Evolutionary conservation across 345 rosid genomes (phyloP).

Genomic region (Punica granatum): DNA sequence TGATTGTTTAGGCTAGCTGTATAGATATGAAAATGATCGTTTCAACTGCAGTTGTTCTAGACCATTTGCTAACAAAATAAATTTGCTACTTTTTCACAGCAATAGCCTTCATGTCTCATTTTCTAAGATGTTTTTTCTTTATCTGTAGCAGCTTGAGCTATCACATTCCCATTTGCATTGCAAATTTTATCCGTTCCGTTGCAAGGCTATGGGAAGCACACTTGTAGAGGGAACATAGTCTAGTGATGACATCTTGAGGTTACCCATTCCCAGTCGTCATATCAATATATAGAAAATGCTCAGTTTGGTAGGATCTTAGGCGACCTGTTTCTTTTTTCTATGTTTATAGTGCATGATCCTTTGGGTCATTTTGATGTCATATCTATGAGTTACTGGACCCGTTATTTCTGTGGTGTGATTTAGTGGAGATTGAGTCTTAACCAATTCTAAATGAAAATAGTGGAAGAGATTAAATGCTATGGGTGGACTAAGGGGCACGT

Average conservation of each 20-base stretch:
- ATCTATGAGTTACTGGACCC: not conserved
- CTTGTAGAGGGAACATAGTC: not conserved
- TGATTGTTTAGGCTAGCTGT: not conserved
- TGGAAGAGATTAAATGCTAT: no score
- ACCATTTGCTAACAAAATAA: not conserved
- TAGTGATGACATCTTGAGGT: not conserved
- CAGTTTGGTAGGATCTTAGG: not conserved
- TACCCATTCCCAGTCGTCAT: not conserved
- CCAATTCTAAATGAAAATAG: no score
- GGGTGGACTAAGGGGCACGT: no score
- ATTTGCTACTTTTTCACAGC: not conserved
- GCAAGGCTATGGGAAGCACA: not conserved
- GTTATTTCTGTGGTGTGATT: not conserved
- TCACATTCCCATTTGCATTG: not conserved
- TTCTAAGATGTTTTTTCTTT: not conserved
- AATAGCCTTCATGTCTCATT: not conserved
- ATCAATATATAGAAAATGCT: not conserved
- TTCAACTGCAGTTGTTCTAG: not conserved
- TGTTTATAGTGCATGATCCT: no score
- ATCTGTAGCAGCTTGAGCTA: not conserved
- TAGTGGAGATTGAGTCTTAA: not conserved
- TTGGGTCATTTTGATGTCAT: not conserved
- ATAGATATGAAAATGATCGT: not conserved
- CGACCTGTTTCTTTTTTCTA: not conserved
- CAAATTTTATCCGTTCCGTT: not conserved